Evolutionary conservation across 768 basidiomycete species (phyloP), one percentile per base, ranked within the genome.

Genomic region (Trametes coccinea): DNA sequence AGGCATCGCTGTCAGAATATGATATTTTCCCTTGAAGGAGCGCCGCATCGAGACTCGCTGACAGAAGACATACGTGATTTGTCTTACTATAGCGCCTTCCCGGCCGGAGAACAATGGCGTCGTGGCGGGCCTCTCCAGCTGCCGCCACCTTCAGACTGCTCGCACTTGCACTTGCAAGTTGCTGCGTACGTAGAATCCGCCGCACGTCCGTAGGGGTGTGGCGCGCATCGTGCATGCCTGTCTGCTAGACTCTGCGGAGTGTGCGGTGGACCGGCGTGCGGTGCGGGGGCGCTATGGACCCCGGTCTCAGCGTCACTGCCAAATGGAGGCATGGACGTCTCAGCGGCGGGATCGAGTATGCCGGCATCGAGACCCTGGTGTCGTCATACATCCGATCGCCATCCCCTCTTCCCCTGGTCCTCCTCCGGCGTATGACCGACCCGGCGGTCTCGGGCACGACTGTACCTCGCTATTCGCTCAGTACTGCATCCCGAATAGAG

Each of bases 371-470:
- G 57, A n/a, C 49, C 41, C 16, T 22, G 16, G 45, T 52, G 49
- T 17, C 57, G 57, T 59, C 57, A 59, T 59, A 51, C 41, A 47
- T 41, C 47, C 57, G 41, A 44, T 50, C 22, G 56, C 16, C 56
- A 58, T 59, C 33, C 22, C 9, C 11, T n/a, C 30, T 16, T 2
- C 41, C 40, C 13, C 40, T 16, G 4, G 11, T n/a, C 30, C 22
- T 33, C 27, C 11, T 30, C 55, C 56, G 56, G 22, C 22, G 46
- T 49, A 48, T 29, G 8, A 48, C 56, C 56, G 47, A 43, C 41
- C 41, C 41, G 41, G 7, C 41, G 8, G 5, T 43, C 41, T 43
- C 41, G 14, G 41, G 41, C 10, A 43, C 39, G 22, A 22, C 22
- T 22, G 22, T 22, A 22, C 22, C 22, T 22, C 22, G 22, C 22